Conservation (phyloP, 768 basidiomycete species). For the Kwoniella dendrophila region DNA sequence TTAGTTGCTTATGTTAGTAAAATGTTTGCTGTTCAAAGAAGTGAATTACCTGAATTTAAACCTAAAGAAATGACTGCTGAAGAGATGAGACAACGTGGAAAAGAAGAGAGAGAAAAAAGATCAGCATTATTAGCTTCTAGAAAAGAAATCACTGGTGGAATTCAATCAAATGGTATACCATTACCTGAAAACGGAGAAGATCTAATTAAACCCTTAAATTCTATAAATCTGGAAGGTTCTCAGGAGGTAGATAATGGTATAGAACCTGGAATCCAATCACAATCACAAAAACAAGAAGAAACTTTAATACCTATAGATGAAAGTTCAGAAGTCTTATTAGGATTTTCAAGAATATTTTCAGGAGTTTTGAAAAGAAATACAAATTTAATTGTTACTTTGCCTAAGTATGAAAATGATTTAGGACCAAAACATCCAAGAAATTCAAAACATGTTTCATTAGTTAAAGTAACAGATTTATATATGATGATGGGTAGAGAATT, state of each 20-base stretch:
- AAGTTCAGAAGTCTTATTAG: constrained; percentile 70
- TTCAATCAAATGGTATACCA: constrained; percentile 14
- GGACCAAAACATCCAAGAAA: constrained; percentile 70
- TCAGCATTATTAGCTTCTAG: constrained; percentile 37
- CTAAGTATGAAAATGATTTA: constrained; percentile 75
- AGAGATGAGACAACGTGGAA: constrained; percentile 72
- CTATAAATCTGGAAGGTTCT: constrained; percentile 1
- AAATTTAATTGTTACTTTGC: constrained; percentile 73
- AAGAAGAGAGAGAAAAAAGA: constrained; percentile 57
- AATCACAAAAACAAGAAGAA: too few species aligned
- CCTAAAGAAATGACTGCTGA: constrained; percentile 75
- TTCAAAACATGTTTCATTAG: constrained; percentile 63
- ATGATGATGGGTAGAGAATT: constrained; percentile 98
- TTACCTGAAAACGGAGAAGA: constrained; percentile 26
- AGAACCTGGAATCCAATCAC: too few species aligned
- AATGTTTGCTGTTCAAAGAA: constrained; percentile 88
- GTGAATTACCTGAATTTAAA: constrained; percentile 84
- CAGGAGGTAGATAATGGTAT: constrained; percentile 5
- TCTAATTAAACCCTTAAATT: constrained; percentile 31
- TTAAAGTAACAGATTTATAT: constrained; percentile 77
- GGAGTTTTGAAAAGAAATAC: constrained; percentile 73
- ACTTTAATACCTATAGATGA: constrained; percentile 20
- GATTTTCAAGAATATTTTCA: constrained; percentile 91
- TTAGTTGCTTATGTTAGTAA: constrained; percentile 92
- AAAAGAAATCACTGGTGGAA: constrained; percentile 18